Percentiles rank a stretch among this genome's conserved stretches.
phyloP scores from a whole-genome alignment of 2,329 filamentous ascomycete species.

The Talaromyces sp. region DNA sequence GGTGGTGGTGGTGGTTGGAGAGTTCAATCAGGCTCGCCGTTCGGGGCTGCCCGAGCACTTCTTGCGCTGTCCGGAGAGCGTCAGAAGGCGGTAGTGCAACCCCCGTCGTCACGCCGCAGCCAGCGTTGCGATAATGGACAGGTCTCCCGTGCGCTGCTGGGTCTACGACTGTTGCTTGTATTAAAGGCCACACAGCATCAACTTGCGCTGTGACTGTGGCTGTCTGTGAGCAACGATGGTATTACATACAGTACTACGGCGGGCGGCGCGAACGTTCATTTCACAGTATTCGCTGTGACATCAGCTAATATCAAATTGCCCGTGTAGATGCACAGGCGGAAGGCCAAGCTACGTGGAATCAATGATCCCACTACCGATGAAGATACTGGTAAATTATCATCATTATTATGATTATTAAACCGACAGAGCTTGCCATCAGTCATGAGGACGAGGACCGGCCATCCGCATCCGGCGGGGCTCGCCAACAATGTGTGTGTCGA shows the following conservation, averaged over 20 bases:
- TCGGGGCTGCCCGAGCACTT: slow-evolving; percentile 9
- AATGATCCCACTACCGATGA: too few relatives aligned
- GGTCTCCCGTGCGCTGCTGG: background rate
- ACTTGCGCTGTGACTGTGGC: background rate
- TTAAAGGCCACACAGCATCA: background rate
- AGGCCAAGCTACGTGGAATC: background rate
- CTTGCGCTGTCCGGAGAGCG: slow-evolving; percentile 25
- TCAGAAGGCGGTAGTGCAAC: slow-evolving; percentile 29
- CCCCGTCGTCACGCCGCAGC: background rate
- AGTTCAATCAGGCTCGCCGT: slow-evolving; percentile 17
- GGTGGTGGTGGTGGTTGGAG: slow-evolving; percentile 4
- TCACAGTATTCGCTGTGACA: background rate
- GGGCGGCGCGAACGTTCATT: background rate
- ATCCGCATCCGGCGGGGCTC: slow-evolving; percentile 6
- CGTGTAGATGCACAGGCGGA: background rate
- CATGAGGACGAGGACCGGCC: background rate
- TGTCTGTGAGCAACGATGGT: background rate
- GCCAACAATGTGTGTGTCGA: background rate
- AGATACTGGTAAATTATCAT: background rate
- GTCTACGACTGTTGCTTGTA: background rate
- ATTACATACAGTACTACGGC: background rate
- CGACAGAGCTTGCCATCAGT: background rate
- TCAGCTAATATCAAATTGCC: background rate
- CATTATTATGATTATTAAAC: background rate
- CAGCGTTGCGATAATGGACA: background rate